Base-by-base conservation (phyloP, 208 protist species). In the Crithidia expoeki region DNA sequence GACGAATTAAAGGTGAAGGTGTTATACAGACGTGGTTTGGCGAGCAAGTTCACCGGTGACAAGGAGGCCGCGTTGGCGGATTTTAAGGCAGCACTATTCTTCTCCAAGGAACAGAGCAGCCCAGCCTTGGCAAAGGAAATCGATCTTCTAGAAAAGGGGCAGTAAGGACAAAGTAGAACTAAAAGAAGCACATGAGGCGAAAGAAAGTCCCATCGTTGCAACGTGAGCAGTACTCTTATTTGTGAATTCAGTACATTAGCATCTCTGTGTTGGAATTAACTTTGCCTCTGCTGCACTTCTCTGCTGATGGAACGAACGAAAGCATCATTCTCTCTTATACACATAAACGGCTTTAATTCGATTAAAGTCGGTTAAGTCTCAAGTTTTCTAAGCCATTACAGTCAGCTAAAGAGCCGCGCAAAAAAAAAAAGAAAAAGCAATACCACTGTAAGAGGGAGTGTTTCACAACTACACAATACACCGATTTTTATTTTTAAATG, bases 1-100 rank as follows among this genome's bases (percentile, higher is more conserved):
- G 66, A 66, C 0, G 82, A 81, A 17, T 34, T 95, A 38, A 84
- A 88, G 73, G 87, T 90, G 58, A 95, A 95, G 70, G 85, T 93
- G 38, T 77, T 95, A 0, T 95, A 90, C 51, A 73, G 90, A 2
- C 80, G 90, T 34, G 90, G 88, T 6, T 61, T 89, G 25, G 88
- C 88, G 12, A 92, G 85, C 67, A 83, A 88, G 65, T 79, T 61
- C 19, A 62, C 94, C 0, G 78, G 67, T 11, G 81, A 95, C 36
- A 68, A 46, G 16, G 81, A 79, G 10, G 85, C 88, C 0, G 90
- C 90, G 2, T 44, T 90, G 11, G 80, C 80, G 19, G 90, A 95
- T 72, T 93, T 94, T 50, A 75, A 72, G 23, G 85, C 90, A 0
- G 87, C 90, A 2, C 11, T 94, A 17, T 55, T 80, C 12, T 84